Base-by-base conservation (phyloP, 345 rosid genomes). In the Hevea brasiliensis region DNA sequence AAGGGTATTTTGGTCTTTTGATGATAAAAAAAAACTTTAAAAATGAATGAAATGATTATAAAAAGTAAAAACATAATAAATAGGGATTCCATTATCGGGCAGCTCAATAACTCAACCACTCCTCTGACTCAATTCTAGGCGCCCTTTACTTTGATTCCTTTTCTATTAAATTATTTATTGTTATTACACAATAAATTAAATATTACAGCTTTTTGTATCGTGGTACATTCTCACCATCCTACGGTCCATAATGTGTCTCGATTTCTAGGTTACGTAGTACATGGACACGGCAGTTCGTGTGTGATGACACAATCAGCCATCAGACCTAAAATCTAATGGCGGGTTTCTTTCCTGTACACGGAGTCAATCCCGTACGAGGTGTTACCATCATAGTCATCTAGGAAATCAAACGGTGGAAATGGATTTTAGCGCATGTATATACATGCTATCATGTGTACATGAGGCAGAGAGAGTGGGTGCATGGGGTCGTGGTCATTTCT, bases 101-200 rank as follows among this genome's bases (percentile, higher is more conserved):
- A 82, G 85, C 87, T 87, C 92, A 85, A 87, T 84, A 77, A 83
- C 94, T 75, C 91, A 89, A 91, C 92, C 63, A 91, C 92, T 91
- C 92, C 82, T 80, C 94, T 88, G 94, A 87, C 94, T 88, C 87
- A 81, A 84, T 84, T 87, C 81, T 79, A 76, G 67, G 62, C 80
- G 75, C 72, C 75, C 80, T 79, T 67, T 70, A 74, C 83, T 86
- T 86, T 84, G 89, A 91, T 89, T 86, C 92, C 89, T 72, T 81
- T 91, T 85, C 76, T 51, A 63, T 75, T 81, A 85, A 79, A 79
- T 81, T 75, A 83, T 84, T 78, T 81, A 78, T 81, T 85, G 67
- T 23, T 23, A 53, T 8, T 50, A 3, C 11, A 15, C 3, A 6
- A 37, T 32, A 23, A 73, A n/a, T n/a, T 55, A 26, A 13, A 24